Evolutionary conservation across 1,284 basidiomycete genomes (phyloP).

Genomic region (Fomitiporia mediterranea): DNA sequence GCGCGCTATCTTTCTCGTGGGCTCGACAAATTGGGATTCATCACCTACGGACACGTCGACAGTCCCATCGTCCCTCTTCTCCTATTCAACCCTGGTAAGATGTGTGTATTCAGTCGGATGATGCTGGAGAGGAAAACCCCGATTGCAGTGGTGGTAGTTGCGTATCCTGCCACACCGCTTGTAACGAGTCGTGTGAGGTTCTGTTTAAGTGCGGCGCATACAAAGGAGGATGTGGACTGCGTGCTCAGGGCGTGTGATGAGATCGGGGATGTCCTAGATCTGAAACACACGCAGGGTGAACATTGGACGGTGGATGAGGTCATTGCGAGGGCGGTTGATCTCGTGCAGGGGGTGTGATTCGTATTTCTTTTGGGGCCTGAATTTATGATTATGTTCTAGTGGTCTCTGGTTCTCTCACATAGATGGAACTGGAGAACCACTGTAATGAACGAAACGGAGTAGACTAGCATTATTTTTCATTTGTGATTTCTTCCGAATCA

Average conservation of each 20-base stretch:
- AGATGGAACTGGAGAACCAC: no score
- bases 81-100: slow-evolving; percentile 92
- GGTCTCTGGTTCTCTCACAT: no score
- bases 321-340: slow-evolving; percentile 68
- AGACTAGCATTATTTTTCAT: neutral
- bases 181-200: slow-evolving; percentile 89
- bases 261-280: slow-evolving; percentile 80
- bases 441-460: no score
- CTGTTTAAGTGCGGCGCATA: slow-evolving; percentile 93
- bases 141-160: slow-evolving; percentile 86
- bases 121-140: slow-evolving; percentile 81
- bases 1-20: slow-evolving; percentile 87
- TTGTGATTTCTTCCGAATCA: neutral
- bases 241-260: slow-evolving; percentile 90
- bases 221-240: slow-evolving; percentile 93
- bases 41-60: slow-evolving; percentile 89
- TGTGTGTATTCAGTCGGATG: slow-evolving; percentile 83
- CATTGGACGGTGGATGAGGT: slow-evolving; percentile 84
- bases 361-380: no score
- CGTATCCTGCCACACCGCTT: slow-evolving; percentile 90
- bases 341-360: no score
- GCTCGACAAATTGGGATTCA: slow-evolving; percentile 91
- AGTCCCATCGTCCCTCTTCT: slow-evolving; percentile 93
- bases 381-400: slow-evolving; percentile 1
- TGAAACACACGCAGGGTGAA: slow-evolving; percentile 77